These are phyloP conservation scores for Heterobasidion parviporum DNA, from an alignment of 1,284 basidiomycete genomes.

Conservation along the genomic window DNA sequence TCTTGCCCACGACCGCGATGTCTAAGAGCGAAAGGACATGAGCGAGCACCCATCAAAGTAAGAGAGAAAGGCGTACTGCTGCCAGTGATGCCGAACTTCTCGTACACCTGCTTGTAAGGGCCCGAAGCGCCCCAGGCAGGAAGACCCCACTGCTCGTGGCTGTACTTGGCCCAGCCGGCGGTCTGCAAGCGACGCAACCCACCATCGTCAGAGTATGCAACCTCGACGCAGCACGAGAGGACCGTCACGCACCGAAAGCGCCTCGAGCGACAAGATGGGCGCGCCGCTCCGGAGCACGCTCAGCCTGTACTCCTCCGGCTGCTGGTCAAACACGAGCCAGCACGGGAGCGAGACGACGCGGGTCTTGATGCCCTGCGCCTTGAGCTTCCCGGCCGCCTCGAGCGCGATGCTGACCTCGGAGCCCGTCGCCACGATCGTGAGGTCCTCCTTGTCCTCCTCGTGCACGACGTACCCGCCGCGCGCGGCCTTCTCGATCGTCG, in stretches of 20 bases:
- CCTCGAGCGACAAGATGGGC: constrained; percentile 88
- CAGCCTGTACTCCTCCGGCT: constrained; percentile 74
- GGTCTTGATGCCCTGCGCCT: constrained; percentile 70
- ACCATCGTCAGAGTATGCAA: background rate
- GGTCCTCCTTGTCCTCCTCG: constrained; percentile 68
- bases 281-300: constrained; percentile 84
- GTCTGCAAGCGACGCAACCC: constrained; percentile 32
- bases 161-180: constrained; percentile 80
- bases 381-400: constrained; percentile 77
- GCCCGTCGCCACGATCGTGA: constrained; percentile 86
- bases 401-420: constrained; percentile 84
- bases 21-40: constrained; percentile 30
- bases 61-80: constrained; percentile 39
- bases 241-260: constrained; percentile 46
- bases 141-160: constrained; percentile 84
- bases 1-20: constrained; percentile 76
- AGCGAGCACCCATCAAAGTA: constrained; percentile 3
- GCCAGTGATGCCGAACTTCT: constrained; percentile 84
- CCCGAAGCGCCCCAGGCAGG: constrained; percentile 82
- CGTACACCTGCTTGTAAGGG: constrained; percentile 85
- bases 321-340: constrained; percentile 85
- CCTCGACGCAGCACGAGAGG: background rate
- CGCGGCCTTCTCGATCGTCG: constrained; percentile 76
- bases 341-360: constrained; percentile 86
- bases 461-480: constrained; percentile 89